Base-by-base conservation (phyloP, 2,329 filamentous ascomycete genomes). In the Penicillium corylophilum region DNA sequence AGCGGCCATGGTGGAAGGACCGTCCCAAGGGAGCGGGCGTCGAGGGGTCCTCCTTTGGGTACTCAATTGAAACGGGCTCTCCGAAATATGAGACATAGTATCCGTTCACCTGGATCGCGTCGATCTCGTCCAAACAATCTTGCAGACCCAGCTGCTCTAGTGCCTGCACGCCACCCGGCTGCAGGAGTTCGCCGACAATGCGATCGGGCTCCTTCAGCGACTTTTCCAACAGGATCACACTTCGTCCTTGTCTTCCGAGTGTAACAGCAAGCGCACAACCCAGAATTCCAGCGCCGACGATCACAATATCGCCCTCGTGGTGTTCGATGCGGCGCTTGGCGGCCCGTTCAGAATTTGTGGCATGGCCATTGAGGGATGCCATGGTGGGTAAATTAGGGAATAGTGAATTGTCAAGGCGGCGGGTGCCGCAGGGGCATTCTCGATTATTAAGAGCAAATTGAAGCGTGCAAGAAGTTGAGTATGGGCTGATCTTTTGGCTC, bases 161-260 rank as follows among this genome's bases (percentile, higher is more conserved):
- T 7, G 94, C 89, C 46, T 83, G 79, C 29, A 96, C 86, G 44
- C 94, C 94, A 45, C 94, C 94, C 0, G 94, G 94, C 74, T 99
- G 94, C 63, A 99, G 77, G 59, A 99, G 77, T 76, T 99, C 94
- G 63, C 94, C 94, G 43, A 99, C 91, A 61, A 99, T 99, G 58
- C 94, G 86, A 75, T 97, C 88, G 18, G 94, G 94, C 77, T 97
- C 88, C 73, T 90, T 90, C 74, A 97, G 79, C 74, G 85, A 95
- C 65, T 84, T 83, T 77, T 99, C 94, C 45, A 99, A 83, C 46
- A 99, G 78, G 23, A 97, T 81, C 23, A 99, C 92, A 70, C 89
- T 95, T 57, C 94, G 85, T 48, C 91, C 92, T 75, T 97, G 94
- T 63, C 88, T 86, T 53, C 89, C 92, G 41, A 97, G 81, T 20